Evolutionary conservation across 805 yeast genomes (phyloP), one percentile per base, ranked within the genome.

Genomic region (Spencermartinsiella europaea): DNA sequence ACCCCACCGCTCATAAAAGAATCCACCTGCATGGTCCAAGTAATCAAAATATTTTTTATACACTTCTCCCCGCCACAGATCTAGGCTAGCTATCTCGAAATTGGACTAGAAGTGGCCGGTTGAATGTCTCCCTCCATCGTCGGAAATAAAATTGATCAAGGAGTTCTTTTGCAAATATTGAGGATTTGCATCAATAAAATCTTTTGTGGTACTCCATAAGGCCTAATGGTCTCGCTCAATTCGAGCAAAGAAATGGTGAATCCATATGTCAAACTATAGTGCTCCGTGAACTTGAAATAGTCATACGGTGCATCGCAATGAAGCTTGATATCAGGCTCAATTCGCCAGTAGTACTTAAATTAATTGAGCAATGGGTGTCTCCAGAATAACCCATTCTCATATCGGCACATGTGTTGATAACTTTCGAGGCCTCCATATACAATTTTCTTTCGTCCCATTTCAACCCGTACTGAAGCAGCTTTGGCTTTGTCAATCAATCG

Each of bases 401-500:
- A 88, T 55, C 96, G 77, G 66, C 95, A 88, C 95, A 89, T 85
- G 67, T 85, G 91, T 61, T 95, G 79, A 68, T 87, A 88, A n/a
- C 89, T 74, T 51, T 76, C 81, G 10, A 82, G 73, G 48, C 73
- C 83, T 45, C 95, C 95, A 63, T 86, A 88, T 46, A 85, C 82
- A 54, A 84, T 76, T 54, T 75, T 62, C 54, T 73, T 64, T 16
- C 59, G 61, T 27, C 52, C 57, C 88, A 85, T 77, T 43, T 72
- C 66, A 50, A 74, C 73, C 55, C 95, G 75, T 33, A 77, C 74
- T 21, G 65, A 58, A 1, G 78, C 80, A 19, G 95, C 96, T 66
- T 76, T 77, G 16, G 77, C 78, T 64, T 72, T 75, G 65, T 89
- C 95, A 45, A 91, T 79, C 75, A 78, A 82, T 17, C 71, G 81